These are phyloP conservation scores for Calonectria henricotiae DNA, from an alignment of 2,329 filamentous ascomycete species.

Conservation along the genomic window DNA sequence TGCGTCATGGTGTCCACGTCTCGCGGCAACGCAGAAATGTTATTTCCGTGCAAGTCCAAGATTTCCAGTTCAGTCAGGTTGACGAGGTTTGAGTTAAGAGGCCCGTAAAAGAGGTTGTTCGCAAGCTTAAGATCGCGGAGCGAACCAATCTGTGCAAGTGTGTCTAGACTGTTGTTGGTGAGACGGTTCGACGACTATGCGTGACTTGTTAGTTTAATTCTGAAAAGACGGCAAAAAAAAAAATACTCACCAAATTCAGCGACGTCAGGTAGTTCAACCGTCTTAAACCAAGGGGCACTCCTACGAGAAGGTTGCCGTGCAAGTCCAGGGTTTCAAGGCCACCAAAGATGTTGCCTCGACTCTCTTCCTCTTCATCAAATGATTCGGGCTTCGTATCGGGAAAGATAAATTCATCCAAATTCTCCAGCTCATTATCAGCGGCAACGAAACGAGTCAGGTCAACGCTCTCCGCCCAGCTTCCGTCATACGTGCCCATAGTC, in stretches of 20 bases:
- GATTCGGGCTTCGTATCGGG: conserved; percentile 78
- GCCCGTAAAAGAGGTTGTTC: conserved; percentile 81
- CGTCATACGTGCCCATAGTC: conserved; percentile 73
- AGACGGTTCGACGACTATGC: conserved; percentile 85
- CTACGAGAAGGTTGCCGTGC: conserved; percentile 85
- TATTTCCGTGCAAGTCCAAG: conserved; percentile 87
- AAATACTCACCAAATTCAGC: conserved; percentile 80
- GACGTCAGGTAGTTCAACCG: conserved; percentile 82
- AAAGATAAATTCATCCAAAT: conserved; percentile 82
- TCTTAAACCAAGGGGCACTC: conserved; percentile 83
- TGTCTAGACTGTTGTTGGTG: conserved; percentile 78
- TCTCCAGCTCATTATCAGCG: conserved; percentile 90
- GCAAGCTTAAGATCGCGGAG: conserved; percentile 87
- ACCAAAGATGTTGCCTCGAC: conserved; percentile 83
- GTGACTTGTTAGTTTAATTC: conserved; percentile 42
- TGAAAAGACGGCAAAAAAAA: not conserved
- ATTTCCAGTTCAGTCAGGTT: conserved; percentile 81
- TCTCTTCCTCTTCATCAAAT: conserved; percentile 76
- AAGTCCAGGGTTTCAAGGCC: conserved; percentile 87
- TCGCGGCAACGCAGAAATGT: conserved; percentile 79
- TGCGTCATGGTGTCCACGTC: conserved; percentile 77
- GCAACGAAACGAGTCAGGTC: conserved; percentile 88
- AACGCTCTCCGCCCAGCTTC: conserved; percentile 92
- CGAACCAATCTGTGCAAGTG: conserved; percentile 80
- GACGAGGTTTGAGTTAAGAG: conserved; percentile 76